phyloP scores from a whole-genome alignment of 306 rosid species.

The Vigna angularis region DNA sequence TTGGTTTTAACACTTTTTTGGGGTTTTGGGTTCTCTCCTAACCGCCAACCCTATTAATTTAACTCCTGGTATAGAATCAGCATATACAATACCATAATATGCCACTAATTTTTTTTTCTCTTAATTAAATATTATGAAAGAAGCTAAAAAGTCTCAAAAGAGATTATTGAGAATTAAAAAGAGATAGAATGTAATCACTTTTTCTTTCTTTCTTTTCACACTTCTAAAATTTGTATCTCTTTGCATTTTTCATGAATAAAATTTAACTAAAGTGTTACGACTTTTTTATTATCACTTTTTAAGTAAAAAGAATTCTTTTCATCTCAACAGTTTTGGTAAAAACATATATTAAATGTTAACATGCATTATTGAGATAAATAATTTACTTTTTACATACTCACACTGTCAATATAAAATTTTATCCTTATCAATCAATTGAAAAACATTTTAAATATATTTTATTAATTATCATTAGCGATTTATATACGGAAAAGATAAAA shows the following conservation, averaged over 20 bases:
- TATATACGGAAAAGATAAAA: too few species aligned
- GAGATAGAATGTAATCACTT: background rate
- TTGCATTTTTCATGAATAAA: background rate
- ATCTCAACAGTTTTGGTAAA: background rate
- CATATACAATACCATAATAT: background rate
- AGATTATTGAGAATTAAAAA: background rate
- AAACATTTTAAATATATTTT: too few species aligned
- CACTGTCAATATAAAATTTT: too few species aligned
- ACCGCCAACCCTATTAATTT: constrained; percentile 5
- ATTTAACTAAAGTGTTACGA: background rate
- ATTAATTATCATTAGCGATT: too few species aligned
- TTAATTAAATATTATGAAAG: background rate
- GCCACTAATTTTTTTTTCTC: background rate
- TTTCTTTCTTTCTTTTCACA: background rate
- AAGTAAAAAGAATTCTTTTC: background rate
- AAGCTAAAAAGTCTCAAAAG: background rate
- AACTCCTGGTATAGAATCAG: background rate
- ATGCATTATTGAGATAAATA: background rate
- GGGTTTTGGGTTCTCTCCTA: background rate
- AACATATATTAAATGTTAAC: background rate
- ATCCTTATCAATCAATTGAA: too few species aligned
- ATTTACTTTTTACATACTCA: too few species aligned
- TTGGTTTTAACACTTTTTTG: constrained; percentile 2
- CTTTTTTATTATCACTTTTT: background rate
- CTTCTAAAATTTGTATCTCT: background rate